Conservation (phyloP, 441 rosid species). For the Raphanus hybrid region DNA sequence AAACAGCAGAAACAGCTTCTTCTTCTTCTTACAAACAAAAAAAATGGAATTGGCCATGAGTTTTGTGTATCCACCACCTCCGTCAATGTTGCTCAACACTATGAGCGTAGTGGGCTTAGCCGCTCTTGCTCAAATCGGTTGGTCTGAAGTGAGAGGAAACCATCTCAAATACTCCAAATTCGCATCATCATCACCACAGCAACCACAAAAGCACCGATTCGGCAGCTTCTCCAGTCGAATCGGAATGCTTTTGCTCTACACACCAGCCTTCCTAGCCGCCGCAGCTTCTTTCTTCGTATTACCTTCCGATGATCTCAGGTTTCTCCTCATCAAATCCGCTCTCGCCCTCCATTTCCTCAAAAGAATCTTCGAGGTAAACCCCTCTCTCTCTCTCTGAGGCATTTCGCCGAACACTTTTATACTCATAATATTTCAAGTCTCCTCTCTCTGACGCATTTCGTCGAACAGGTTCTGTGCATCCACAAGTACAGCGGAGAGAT, state of each 20-base stretch:
- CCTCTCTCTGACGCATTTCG: slow-evolving; percentile 15
- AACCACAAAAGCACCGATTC: slow-evolving; percentile 4
- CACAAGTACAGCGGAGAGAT: slow-evolving; percentile 71
- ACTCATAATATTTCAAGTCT: slow-evolving; percentile 8
- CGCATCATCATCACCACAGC: slow-evolving; percentile 1
- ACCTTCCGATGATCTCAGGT: slow-evolving; percentile 54
- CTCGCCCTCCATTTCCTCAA: slow-evolving; percentile 79
- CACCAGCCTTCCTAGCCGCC: slow-evolving; percentile 65
- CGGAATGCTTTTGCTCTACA: slow-evolving; percentile 68
- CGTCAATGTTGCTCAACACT: slow-evolving; percentile 46
- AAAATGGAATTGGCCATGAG: slow-evolving; percentile 35
- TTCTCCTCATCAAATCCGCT: slow-evolving; percentile 56
- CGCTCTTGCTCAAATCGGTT: slow-evolving; percentile 46
- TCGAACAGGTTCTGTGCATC: slow-evolving; percentile 57
- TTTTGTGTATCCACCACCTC: slow-evolving; percentile 50
- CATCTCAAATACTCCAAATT: slow-evolving; percentile 77
- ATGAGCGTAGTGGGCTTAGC: slow-evolving; percentile 49
- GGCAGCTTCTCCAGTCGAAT: slow-evolving; percentile 49
- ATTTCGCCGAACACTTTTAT: background rate
- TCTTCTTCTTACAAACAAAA: slow-evolving; percentile 13
- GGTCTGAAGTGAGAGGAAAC: slow-evolving; percentile 60
- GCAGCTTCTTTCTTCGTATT: slow-evolving; percentile 56
- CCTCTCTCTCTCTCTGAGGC: background rate
- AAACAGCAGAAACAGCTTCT: background rate
- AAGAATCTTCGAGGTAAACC: slow-evolving; percentile 71